Conservation (phyloP, 371 early-diverging fungal genomes). For the Batrachochytrium dendrobatidis region DNA sequence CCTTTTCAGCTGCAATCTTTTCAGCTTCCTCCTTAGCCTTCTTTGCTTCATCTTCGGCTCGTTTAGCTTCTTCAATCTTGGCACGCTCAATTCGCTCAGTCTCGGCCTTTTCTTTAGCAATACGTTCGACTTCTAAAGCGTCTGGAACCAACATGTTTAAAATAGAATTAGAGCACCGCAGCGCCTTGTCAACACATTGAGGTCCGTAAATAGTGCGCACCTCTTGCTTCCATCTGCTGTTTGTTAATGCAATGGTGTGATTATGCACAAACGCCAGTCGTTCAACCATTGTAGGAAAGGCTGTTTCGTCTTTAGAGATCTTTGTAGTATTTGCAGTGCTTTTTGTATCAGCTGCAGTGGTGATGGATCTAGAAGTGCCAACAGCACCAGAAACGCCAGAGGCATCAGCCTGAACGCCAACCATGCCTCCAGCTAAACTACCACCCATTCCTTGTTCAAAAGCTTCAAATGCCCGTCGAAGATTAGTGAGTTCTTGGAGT, state of each 20-base stretch:
- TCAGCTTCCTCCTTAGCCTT: conserved; percentile 13
- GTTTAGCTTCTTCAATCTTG: conserved; percentile 18
- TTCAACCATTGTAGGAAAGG: background rate
- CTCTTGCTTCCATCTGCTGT: conserved; percentile 86
- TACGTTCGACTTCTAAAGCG: conserved; percentile 53
- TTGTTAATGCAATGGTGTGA: conserved; percentile 24
- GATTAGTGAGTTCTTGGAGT: background rate
- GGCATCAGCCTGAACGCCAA: too few relatives aligned
- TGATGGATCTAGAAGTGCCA: background rate
- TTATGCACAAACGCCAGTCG: conserved; percentile 1
- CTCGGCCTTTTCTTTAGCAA: conserved; percentile 45
- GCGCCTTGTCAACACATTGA: conserved; percentile 49
- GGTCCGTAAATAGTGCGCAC: conserved; percentile 72
- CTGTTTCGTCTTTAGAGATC: background rate
- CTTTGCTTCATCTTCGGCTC: background rate
- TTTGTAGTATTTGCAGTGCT: background rate
- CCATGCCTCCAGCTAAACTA: too few relatives aligned
- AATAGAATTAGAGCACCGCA: conserved; percentile 52
- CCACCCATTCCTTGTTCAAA: too few relatives aligned
- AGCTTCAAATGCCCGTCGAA: background rate
- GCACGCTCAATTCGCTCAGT: conserved; percentile 22
- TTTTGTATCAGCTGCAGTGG: background rate
- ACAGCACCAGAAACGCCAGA: too few relatives aligned
- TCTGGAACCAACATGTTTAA: conserved; percentile 66
- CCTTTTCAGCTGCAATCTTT: conserved; percentile 31